phyloP scores from a whole-genome alignment of 768 basidiomycete species.

The Pleurotus eryngii region DNA sequence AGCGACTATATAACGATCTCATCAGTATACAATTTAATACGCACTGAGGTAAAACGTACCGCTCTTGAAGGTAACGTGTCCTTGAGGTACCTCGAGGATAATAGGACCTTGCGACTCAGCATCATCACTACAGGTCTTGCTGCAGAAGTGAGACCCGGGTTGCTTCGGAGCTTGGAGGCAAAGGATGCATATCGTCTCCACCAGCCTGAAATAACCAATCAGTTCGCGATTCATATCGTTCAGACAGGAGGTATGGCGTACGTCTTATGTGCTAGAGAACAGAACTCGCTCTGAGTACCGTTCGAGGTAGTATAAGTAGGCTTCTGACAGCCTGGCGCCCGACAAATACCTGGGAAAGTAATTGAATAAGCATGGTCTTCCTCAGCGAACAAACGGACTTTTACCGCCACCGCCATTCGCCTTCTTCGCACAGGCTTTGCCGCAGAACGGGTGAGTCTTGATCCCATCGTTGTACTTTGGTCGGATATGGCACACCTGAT shows the following conservation, averaged over 20 bases:
- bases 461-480: constrained; percentile 60
- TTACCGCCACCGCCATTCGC: constrained; percentile 20
- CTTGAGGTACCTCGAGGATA: constrained; percentile 56
- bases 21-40: too few species aligned
- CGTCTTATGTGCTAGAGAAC: constrained; percentile 51
- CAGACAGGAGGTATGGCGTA: constrained; percentile 19
- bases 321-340: constrained; percentile 49
- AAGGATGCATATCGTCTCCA: constrained; percentile 53
- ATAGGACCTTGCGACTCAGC: constrained; percentile 53
- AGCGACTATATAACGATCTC: constrained; percentile 34
- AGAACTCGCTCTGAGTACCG: constrained; percentile 42
- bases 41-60: constrained; percentile 34
- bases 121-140: constrained; percentile 49
- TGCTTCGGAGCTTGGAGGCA: constrained; percentile 56
- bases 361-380: constrained; percentile 2
- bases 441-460: constrained; percentile 58
- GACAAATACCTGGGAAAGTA: constrained; percentile 37
- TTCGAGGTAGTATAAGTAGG: constrained; percentile 36
- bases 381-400: background rate
- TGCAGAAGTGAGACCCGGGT: constrained; percentile 60
- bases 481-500: constrained; percentile 54
- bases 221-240: too few species aligned
- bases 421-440: constrained; percentile 58
- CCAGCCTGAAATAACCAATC: constrained; percentile 26
- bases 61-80: constrained; percentile 62